Conservation (phyloP, 208 protist species). For the Trypanosoma lewisi region DNA sequence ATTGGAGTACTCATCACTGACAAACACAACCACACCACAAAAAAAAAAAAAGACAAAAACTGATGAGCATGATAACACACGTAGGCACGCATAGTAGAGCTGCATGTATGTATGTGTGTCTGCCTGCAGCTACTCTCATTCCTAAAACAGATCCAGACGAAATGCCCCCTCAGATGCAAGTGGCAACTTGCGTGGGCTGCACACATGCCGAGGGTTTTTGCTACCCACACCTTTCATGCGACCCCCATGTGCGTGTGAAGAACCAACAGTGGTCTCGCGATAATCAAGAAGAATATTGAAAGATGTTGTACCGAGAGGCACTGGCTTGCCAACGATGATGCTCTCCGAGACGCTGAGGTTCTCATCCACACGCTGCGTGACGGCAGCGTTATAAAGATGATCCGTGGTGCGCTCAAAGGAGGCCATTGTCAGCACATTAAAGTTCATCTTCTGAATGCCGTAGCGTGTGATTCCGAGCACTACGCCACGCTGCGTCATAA, state of each 20-base stretch:
- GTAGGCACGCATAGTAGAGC: background rate
- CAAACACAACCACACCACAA: background rate
- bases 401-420: slow-evolving; percentile 99
- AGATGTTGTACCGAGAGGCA: slow-evolving; percentile 95
- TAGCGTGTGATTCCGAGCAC: slow-evolving; percentile 99
- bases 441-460: slow-evolving; percentile 99
- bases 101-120: background rate
- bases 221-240: slow-evolving; percentile 7
- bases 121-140: no score
- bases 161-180: slow-evolving; percentile 33
- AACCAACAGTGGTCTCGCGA: background rate
- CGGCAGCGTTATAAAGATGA: slow-evolving; percentile 98
- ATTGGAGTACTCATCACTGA: background rate
- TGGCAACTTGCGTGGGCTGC: background rate
- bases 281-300: slow-evolving; percentile 87
- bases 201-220: background rate
- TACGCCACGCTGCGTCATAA: slow-evolving; percentile 98
- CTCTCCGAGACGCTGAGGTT: slow-evolving; percentile 94
- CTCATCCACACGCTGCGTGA: slow-evolving; percentile 80
- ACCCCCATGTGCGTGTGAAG: background rate
- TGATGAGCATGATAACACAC: background rate
- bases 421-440: slow-evolving; percentile 98
- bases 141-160: slow-evolving; percentile 34
- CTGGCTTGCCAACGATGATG: slow-evolving; percentile 98
- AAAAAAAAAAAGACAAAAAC: background rate